phyloP scores from a whole-genome alignment of 768 basidiomycete genomes.

The Kwoniella newhampshirensis region DNA sequence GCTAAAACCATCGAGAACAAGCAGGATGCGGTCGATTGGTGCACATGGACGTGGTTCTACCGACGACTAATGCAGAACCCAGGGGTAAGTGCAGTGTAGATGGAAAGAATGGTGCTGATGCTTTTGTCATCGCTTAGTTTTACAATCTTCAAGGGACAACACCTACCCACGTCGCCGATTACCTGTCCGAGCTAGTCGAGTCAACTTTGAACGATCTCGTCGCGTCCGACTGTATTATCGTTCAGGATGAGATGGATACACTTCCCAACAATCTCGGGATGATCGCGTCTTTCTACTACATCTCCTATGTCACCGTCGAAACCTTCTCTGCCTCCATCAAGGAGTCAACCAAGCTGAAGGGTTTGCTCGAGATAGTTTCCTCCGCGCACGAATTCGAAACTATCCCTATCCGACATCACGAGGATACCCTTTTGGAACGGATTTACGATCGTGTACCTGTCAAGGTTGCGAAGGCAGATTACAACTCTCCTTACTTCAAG shows the following conservation, averaged over 20 bases:
- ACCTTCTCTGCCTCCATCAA: constrained; percentile 93
- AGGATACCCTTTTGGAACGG: constrained; percentile 70
- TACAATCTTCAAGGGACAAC: constrained; percentile 72
- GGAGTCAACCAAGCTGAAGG: constrained; percentile 94
- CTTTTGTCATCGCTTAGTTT: constrained; percentile 29
- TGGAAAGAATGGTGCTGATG: background rate
- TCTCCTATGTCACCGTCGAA: constrained; percentile 87
- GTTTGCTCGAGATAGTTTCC: constrained; percentile 91
- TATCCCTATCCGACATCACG: constrained; percentile 92
- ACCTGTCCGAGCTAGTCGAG: constrained; percentile 93
- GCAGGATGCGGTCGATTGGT: constrained; percentile 85
- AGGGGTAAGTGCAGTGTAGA: constrained; percentile 33
- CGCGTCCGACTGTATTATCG: constrained; percentile 89
- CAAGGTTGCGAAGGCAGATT: constrained; percentile 75
- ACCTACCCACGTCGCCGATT: constrained; percentile 92
- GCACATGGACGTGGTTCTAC: constrained; percentile 98
- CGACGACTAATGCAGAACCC: constrained; percentile 96
- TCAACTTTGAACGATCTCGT: constrained; percentile 86
- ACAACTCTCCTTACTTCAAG: constrained; percentile 96
- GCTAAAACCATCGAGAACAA: constrained; percentile 99
- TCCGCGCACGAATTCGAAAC: constrained; percentile 95
- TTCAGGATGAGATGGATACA: constrained; percentile 87
- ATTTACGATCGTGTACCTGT: constrained; percentile 97
- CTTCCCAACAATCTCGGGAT: constrained; percentile 88
- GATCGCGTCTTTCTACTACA: constrained; percentile 69